These are phyloP conservation scores for Bruguiera parviflora DNA, from an alignment of 345 rosid species.

Conservation along the genomic window DNA sequence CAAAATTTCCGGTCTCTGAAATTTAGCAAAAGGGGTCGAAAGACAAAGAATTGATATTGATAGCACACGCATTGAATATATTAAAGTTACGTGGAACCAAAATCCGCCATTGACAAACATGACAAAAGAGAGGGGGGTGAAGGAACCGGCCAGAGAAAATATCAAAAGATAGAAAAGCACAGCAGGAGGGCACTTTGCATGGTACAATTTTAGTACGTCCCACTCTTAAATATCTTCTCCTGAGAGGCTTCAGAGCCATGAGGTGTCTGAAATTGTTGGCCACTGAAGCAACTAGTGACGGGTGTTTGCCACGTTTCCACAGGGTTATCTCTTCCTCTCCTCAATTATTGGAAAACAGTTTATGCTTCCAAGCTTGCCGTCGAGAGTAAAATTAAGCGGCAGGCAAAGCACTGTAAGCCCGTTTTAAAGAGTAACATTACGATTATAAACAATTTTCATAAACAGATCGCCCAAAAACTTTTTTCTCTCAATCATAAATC, in stretches of 20 bases:
- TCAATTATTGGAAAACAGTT: too few relatives aligned
- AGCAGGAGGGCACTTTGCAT: not conserved
- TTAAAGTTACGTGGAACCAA: not conserved
- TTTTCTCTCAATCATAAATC: too few relatives aligned
- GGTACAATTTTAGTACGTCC: not conserved
- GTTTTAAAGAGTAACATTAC: not conserved
- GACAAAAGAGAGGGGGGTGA: too few relatives aligned
- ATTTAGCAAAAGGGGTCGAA: too few relatives aligned
- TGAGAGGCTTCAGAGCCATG: not conserved
- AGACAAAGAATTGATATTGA: too few relatives aligned
- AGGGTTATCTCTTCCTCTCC: not conserved
- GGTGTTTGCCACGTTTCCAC: not conserved
- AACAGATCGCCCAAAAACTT: too few relatives aligned
- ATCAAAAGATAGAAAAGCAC: not conserved
- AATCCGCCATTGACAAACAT: not conserved
- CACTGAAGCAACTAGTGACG: not conserved
- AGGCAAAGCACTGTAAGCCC: not conserved
- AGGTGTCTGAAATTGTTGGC: not conserved
- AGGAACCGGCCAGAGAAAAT: not conserved
- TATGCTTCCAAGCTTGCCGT: too few relatives aligned
- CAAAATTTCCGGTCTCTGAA: too few relatives aligned
- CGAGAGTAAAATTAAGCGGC: not conserved
- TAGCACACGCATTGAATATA: too few relatives aligned
- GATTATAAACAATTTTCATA: too few relatives aligned
- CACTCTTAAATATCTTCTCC: not conserved